Conservation (phyloP, 2,329 filamentous ascomycete species). For the Arthrinium phaeospermum region DNA sequence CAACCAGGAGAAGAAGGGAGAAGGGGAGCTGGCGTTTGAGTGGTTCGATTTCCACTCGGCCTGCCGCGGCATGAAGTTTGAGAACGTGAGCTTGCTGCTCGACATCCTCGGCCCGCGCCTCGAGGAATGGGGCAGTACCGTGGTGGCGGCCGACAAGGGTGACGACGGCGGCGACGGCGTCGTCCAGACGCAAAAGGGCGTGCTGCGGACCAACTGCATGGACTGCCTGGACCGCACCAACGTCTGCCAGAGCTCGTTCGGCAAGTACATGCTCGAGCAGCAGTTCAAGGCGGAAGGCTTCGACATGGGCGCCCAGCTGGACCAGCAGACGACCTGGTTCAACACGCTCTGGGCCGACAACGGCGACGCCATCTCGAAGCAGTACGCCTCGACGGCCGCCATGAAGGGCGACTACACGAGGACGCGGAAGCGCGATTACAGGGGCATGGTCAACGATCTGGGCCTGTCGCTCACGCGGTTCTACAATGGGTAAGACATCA, state of each 20-base stretch:
- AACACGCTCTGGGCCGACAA: slow-evolving; percentile 98
- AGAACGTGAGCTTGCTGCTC: slow-evolving; percentile 85
- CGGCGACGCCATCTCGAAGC: slow-evolving; percentile 91
- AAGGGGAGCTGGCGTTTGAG: slow-evolving; percentile 70
- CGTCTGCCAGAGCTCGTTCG: slow-evolving; percentile 92
- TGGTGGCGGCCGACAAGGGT: slow-evolving; percentile 51
- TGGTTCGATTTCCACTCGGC: slow-evolving; percentile 98
- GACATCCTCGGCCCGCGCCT: slow-evolving; percentile 72
- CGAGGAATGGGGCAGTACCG: slow-evolving; percentile 73
- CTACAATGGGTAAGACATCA: slow-evolving; percentile 63
- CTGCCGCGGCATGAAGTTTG: slow-evolving; percentile 96
- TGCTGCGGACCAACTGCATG: slow-evolving; percentile 97
- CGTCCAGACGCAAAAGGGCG: slow-evolving; percentile 66
- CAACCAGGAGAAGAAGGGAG: slow-evolving; percentile 64
- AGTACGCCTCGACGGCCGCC: slow-evolving; percentile 94
- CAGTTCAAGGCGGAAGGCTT: slow-evolving; percentile 80
- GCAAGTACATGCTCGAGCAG: slow-evolving; percentile 77
- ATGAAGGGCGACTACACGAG: slow-evolving; percentile 97
- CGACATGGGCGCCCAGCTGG: slow-evolving; percentile 74
- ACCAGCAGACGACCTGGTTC: slow-evolving; percentile 89
- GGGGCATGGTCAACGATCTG: slow-evolving; percentile 89
- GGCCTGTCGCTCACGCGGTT: slow-evolving; percentile 83
- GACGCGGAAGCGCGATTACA: slow-evolving; percentile 87
- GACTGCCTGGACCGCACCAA: slow-evolving; percentile 97
- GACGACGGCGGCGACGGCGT: slow-evolving; percentile 29